Conservation (phyloP, 2,329 filamentous ascomycete species). For the Chrysoporthe puriensis region DNA sequence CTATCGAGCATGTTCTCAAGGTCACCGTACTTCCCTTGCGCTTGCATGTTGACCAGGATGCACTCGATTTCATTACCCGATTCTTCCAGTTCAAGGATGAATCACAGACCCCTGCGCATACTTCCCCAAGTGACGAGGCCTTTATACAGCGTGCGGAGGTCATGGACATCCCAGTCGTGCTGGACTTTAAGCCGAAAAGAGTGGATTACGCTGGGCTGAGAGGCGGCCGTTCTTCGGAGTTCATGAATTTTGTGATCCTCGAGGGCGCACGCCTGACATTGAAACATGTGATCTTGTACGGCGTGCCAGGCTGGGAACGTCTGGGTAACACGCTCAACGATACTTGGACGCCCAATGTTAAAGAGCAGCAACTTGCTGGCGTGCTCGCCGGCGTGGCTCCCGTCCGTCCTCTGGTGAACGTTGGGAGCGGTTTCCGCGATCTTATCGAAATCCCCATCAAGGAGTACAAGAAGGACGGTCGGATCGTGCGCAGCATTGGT, state of each 20-base stretch:
- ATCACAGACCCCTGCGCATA: slow-evolving; percentile 52
- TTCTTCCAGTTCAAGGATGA: slow-evolving; percentile 99
- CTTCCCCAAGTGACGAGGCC: slow-evolving; percentile 70
- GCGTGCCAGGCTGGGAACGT: slow-evolving; percentile 86
- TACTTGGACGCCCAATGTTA: slow-evolving; percentile 95
- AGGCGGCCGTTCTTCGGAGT: slow-evolving; percentile 92
- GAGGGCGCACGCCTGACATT: slow-evolving; percentile 87
- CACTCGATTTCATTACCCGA: slow-evolving; percentile 92
- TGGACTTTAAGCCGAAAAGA: slow-evolving; percentile 97
- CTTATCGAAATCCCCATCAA: slow-evolving; percentile 86
- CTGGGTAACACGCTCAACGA: slow-evolving; percentile 90
- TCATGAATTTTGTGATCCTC: slow-evolving; percentile 97
- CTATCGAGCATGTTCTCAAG: slow-evolving; percentile 85
- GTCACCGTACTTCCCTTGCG: slow-evolving; percentile 80
- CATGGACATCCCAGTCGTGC: slow-evolving; percentile 78
- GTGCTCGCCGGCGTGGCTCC: slow-evolving; percentile 88
- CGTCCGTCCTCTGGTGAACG: slow-evolving; percentile 87
- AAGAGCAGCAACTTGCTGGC: slow-evolving; percentile 82
- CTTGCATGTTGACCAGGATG: slow-evolving; percentile 95
- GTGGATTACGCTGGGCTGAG: slow-evolving; percentile 92
- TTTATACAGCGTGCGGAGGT: slow-evolving; percentile 92
- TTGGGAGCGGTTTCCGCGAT: slow-evolving; percentile 84
- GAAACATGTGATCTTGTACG: slow-evolving; percentile 89
- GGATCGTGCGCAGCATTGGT: slow-evolving; percentile 86
- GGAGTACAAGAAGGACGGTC: slow-evolving; percentile 93